These are phyloP conservation scores for Helotiales sp. DNA, from an alignment of 2,329 filamentous ascomycete species.

Conservation along the genomic window DNA sequence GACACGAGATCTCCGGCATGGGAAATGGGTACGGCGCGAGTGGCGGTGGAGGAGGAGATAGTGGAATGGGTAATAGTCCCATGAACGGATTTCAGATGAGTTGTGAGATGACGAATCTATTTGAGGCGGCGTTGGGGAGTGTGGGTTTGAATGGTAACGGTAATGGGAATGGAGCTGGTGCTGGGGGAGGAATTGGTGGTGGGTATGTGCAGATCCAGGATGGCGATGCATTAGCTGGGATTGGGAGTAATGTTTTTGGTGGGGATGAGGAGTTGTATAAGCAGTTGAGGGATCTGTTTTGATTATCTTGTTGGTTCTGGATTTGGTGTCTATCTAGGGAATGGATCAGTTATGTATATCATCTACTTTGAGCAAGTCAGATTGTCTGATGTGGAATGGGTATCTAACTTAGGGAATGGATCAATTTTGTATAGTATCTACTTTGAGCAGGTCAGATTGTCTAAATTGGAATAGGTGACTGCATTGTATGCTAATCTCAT, in stretches of 20 bases:
- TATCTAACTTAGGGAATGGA: too few species aligned
- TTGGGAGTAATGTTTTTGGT: conserved; percentile 33
- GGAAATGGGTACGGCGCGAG: conserved; percentile 1
- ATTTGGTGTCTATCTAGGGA: too few species aligned
- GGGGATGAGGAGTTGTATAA: conserved; percentile 36
- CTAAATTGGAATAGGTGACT: too few species aligned
- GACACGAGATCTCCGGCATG: conserved; percentile 33
- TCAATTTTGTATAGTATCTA: too few species aligned
- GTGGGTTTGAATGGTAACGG: conserved; percentile 25
- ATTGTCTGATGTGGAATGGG: too few species aligned
- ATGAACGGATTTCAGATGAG: conserved; percentile 38
- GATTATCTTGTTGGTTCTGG: too few species aligned
- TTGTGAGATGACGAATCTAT: conserved; percentile 37
- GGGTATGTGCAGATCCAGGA: conserved; percentile 18
- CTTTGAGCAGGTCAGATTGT: too few species aligned
- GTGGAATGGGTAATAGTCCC: conserved; percentile 28
- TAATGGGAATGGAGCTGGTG: conserved; percentile 11
- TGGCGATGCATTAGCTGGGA: conserved; percentile 17
- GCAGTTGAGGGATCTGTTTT: conserved; percentile 36
- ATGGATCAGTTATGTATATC: too few species aligned
- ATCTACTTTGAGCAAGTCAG: too few species aligned
- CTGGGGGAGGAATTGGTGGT: conserved; percentile 9
- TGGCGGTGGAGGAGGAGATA: not conserved
- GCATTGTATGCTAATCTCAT: too few species aligned
- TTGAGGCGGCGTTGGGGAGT: conserved; percentile 35